Conservation (phyloP, 495 filamentous ascomycete species). For the Xylaria grammica region DNA sequence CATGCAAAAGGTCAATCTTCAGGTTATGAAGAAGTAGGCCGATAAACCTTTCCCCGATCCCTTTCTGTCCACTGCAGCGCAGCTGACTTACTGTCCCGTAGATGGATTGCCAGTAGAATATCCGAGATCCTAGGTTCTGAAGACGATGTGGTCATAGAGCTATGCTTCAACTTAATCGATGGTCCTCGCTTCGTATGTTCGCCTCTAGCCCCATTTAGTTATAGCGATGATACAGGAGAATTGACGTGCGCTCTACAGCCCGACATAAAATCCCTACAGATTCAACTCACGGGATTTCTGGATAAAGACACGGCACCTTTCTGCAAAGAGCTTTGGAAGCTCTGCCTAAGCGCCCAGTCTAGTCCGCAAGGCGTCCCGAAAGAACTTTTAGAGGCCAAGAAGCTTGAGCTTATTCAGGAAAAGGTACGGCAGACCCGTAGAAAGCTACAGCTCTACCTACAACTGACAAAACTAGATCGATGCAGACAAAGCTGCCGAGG, state of each 20-base stretch:
- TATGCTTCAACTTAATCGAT: constrained; percentile 89
- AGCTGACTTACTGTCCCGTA: constrained; percentile 46
- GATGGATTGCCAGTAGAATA: constrained; percentile 91
- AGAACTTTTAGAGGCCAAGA: constrained; percentile 94
- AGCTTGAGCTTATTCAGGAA: constrained; percentile 88
- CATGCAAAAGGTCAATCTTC: constrained; percentile 93
- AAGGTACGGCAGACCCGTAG: constrained; percentile 63
- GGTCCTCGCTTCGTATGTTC: constrained; percentile 74
- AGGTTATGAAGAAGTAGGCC: constrained; percentile 93
- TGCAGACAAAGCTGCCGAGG: constrained; percentile 80
- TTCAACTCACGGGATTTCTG: constrained; percentile 91
- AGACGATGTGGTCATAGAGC: constrained; percentile 93
- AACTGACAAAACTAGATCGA: constrained; percentile 64
- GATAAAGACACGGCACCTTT: constrained; percentile 91
- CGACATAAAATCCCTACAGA: constrained; percentile 92
- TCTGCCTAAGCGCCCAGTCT: constrained; percentile 87
- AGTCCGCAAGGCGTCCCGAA: constrained; percentile 91
- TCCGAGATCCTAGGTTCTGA: constrained; percentile 86
- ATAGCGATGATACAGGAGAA: constrained; percentile 14
- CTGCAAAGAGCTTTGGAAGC: constrained; percentile 91
- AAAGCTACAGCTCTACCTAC: not conserved
- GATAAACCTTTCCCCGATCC: not conserved
- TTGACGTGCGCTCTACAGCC: constrained; percentile 61
- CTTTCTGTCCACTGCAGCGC: not conserved
- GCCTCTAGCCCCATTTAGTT: constrained; percentile 4